Evolutionary conservation across 2,329 filamentous ascomycete species (phyloP), one percentile per base, ranked within the genome.

Genomic region (Colletotrichum sp.): DNA sequence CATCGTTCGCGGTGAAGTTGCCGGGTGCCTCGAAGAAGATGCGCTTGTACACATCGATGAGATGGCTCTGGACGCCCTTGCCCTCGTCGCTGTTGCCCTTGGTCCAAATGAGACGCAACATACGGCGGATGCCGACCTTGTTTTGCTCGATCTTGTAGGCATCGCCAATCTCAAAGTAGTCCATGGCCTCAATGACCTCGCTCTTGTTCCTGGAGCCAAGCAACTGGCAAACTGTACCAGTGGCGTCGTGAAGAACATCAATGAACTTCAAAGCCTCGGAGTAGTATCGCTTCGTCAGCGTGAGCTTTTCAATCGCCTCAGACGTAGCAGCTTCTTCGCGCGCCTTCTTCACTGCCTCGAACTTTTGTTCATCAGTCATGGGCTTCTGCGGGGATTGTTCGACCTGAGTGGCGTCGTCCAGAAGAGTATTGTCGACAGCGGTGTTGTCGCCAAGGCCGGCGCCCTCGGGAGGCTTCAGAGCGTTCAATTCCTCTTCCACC

Each of bases 71-170:
- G 3, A 99, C 96, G 72, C 97, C 97, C 86, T 99, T 99, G 80
- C 98, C 97, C 88, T 99, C 98, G 81, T 99, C 97, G 80, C 96
- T 99, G 86, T 99, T 99, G 80, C 97, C 96, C 86, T 99, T 99
- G 78, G 97, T 99, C 97, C 97, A 99, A 84, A 99, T 99, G 24
- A 99, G 89, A 69, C 96, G 93, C 78, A 99, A 90, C 97, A 99
- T 99, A 73, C 96, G 94, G 75, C 96, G 92, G 81, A 99, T 99
- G 73, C 98, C 97, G 52, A 94, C 87, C 84, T 98, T 96, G 82
- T 98, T 96, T 79, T 97, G 95, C 83, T 98, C 95, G 74, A 99
- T 94, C 84, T 98, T 97, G 89, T 99, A 99, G 8, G 96, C 96
- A 83, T 99, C 96, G 60, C 97, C 94, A 60, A 98, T 92, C 79